Conservation (phyloP, 148 eudicot species). For the Arbutus unedo region DNA sequence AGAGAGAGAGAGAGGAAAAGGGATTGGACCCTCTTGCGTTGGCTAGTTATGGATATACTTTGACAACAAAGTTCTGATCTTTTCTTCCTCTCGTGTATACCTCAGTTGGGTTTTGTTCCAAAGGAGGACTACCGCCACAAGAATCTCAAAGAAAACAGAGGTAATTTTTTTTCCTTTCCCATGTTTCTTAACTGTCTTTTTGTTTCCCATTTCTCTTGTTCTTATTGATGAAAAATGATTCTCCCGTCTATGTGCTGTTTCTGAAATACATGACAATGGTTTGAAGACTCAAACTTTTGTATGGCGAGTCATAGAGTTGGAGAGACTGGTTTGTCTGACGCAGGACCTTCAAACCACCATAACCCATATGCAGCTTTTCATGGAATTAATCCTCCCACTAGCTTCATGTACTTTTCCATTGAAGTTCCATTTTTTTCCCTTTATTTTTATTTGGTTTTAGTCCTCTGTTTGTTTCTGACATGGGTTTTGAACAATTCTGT, state of each 20-base stretch:
- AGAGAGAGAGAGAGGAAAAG: not conserved
- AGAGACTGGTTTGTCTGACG: conserved; percentile 31
- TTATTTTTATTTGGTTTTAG: not conserved
- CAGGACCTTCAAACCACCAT: conserved; percentile 64
- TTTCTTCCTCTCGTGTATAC: conserved; percentile 5
- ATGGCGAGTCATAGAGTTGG: conserved; percentile 78
- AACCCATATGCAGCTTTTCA: conserved; percentile 53
- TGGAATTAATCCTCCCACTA: conserved; percentile 36
- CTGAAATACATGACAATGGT: conserved; percentile 26
- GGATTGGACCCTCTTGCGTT: conserved; percentile 10
- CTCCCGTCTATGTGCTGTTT: not conserved
- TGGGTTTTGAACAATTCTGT: conserved; percentile 12
- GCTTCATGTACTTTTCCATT: conserved; percentile 54
- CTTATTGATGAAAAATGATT: not conserved
- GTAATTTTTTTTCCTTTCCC: not conserved
- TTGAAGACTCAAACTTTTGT: conserved; percentile 36
- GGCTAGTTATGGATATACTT: not conserved
- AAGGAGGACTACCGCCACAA: not conserved
- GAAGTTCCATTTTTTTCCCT: no score
- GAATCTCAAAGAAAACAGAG: not conserved
- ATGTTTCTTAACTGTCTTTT: not conserved
- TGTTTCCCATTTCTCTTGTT: not conserved
- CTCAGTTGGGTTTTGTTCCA: conserved; percentile 7
- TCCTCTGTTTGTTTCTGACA: not conserved
- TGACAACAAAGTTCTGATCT: conserved; percentile 31